Conservation (phyloP, 805 yeast genomes). For the Hanseniaspora clermontiae region DNA sequence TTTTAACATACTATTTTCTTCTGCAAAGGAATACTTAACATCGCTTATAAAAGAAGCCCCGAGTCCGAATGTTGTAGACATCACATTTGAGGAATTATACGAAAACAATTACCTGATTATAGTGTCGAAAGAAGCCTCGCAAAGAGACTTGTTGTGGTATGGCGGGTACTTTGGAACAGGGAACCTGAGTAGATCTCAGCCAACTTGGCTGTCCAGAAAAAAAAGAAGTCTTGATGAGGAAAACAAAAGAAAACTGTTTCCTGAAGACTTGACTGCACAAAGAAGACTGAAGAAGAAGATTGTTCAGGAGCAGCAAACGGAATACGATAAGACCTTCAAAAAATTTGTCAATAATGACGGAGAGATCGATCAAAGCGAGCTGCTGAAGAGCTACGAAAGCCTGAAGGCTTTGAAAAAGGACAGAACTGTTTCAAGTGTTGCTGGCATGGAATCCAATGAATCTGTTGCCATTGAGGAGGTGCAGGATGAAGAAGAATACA, state of each 20-base stretch:
- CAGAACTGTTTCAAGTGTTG: background rate
- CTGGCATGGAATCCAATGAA: background rate
- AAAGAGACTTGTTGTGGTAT: constrained; percentile 55
- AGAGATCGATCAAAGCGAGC: constrained; percentile 27
- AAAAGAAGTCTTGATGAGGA: constrained; percentile 35
- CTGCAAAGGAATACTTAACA: background rate
- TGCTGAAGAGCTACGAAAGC: constrained; percentile 24
- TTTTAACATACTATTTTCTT: background rate
- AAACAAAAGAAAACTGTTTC: constrained; percentile 26
- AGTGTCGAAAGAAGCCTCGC: constrained; percentile 18
- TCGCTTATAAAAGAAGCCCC: constrained; percentile 17
- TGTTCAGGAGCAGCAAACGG: constrained; percentile 58
- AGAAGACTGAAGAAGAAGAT: constrained; percentile 60
- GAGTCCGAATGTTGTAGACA: constrained; percentile 25
- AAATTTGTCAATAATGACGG: constrained; percentile 19
- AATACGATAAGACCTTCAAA: constrained; percentile 40
- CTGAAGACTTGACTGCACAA: constrained; percentile 62
- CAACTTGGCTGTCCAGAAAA: constrained; percentile 65
- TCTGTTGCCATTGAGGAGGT: constrained; percentile 22
- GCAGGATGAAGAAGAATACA: constrained; percentile 21
- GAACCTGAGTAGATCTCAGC: constrained; percentile 74
- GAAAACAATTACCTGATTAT: background rate
- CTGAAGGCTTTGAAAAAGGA: constrained; percentile 24
- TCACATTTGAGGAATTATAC: constrained; percentile 28
- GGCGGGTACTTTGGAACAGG: constrained; percentile 94